phyloP scores from a whole-genome alignment of 1,284 basidiomycete genomes.

The Cryptococcus sp. region DNA sequence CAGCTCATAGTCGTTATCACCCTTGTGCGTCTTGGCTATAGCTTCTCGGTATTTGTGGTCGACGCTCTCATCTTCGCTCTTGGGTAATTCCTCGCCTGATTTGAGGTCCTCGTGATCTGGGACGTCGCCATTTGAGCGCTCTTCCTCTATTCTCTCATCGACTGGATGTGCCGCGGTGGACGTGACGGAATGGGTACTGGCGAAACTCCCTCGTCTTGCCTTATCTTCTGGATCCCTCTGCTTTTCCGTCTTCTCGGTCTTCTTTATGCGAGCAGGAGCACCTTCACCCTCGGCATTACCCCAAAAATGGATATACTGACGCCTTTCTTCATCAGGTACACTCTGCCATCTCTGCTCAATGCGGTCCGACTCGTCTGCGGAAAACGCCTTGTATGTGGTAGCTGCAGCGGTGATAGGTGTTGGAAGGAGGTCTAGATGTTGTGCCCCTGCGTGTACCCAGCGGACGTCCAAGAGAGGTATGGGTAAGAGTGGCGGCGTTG shows the following conservation, averaged over 20 bases:
- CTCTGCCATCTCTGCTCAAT: conserved; percentile 58
- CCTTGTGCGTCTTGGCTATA: conserved; percentile 32
- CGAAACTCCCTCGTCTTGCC: conserved; percentile 7
- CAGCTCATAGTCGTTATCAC: conserved; percentile 41
- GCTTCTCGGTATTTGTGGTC: conserved; percentile 36
- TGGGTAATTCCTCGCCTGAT: conserved; percentile 31
- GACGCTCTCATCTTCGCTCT: conserved; percentile 21
- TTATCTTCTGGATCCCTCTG: conserved; percentile 45
- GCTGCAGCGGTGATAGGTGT: conserved; percentile 46
- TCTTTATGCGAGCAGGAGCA: conserved; percentile 16
- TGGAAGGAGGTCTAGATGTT: conserved; percentile 49
- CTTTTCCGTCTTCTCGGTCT: conserved; percentile 60
- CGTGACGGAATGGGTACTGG: conserved; percentile 4
- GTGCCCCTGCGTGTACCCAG: conserved; percentile 54
- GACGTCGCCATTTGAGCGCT: conserved; percentile 11
- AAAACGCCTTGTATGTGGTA: conserved; percentile 61
- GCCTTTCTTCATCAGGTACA: conserved; percentile 19
- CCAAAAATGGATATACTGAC: conserved; percentile 25
- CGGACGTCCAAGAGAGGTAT: conserved; percentile 39
- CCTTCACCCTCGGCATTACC: conserved; percentile 40
- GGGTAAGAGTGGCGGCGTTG: conserved; percentile 22
- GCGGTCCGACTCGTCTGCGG: conserved; percentile 37
- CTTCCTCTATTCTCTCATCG: conserved; percentile 19
- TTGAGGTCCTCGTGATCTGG: conserved; percentile 16
- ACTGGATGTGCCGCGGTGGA: conserved; percentile 7